Percentiles rank a stretch among this genome's conserved stretches.
These are phyloP conservation scores for Volvox carteri DNA, from an alignment of 163 green algal genomes.

Conservation along the genomic window DNA sequence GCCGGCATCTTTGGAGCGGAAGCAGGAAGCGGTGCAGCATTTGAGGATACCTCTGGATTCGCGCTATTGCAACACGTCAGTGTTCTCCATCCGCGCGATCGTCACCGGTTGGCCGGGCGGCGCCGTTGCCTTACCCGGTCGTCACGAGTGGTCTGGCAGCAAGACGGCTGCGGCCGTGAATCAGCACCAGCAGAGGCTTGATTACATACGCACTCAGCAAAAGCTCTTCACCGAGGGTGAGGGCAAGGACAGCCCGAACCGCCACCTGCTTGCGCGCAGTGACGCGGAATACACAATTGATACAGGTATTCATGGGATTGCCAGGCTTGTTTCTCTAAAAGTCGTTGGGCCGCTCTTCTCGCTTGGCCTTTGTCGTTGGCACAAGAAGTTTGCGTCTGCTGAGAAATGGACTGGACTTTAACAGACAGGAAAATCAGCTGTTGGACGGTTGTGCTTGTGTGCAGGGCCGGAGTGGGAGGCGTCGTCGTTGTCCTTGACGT, in stretches of 20 bases:
- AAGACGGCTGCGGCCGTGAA: constrained; percentile 26
- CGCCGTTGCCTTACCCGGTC: background rate
- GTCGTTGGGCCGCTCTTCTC: too few relatives aligned
- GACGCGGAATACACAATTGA: constrained; percentile 45
- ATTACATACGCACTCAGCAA: constrained; percentile 27
- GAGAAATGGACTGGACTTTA: too few relatives aligned
- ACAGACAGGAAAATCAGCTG: too few relatives aligned
- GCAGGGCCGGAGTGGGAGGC: constrained; percentile 31
- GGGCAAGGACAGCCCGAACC: constrained; percentile 36
- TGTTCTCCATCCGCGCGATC: constrained; percentile 20
- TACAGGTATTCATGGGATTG: too few relatives aligned
- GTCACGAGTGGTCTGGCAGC: constrained; percentile 26
- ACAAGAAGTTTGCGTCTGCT: too few relatives aligned
- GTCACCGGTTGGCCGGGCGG: constrained; percentile 1
- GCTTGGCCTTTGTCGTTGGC: too few relatives aligned
- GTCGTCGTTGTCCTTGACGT: constrained; percentile 39
- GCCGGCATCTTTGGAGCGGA: constrained; percentile 4
- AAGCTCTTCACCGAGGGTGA: background rate
- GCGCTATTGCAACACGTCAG: constrained; percentile 1
- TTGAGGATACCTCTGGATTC: constrained; percentile 30
- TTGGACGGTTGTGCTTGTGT: background rate
- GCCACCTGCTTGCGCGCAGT: constrained; percentile 26
- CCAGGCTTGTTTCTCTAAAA: too few relatives aligned
- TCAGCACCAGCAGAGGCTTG: constrained; percentile 24
- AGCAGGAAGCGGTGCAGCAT: constrained; percentile 41